Evolutionary conservation across 1,139 yeast species (phyloP), one percentile per base, ranked within the genome.

Genomic region (Spathaspora sp.): DNA sequence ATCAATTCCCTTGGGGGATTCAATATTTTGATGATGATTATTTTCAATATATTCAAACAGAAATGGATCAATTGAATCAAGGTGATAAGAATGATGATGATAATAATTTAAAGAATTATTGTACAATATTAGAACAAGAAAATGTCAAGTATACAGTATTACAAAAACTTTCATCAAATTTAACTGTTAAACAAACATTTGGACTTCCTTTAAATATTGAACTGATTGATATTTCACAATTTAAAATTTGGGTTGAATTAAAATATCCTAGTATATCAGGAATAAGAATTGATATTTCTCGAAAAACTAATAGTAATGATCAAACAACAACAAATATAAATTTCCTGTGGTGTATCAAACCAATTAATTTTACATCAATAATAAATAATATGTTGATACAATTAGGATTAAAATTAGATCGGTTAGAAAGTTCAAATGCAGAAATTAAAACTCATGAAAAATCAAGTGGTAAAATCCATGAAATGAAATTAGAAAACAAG

Each of bases 221-320:
- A 1, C 18, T 42, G 7, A 27, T 51, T 8, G 31, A 41, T 29
- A 50, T 53, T 3, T 45, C 43, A 2, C 46, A 49, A 4, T 61
- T 63, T 38, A 47, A 57, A 4, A 61, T 68, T 4, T 68, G 74
- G 74, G 50, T 69, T 7, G 69, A 68, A 45, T 52, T 64, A 13
- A 56, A 56, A 29, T 51, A 56, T 38, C 67, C 72, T 2, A 60
- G 68, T 8, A 51, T 70, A 1, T 64, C 68, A 2, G 76, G 76
- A 1, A 41, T 67, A 11, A 57, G 58, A 42, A 48, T 69, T 15
- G 51, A 53, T 25, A 47, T 65, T n/a, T 40, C 46, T 18, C 45
- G 48, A 16, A 36, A 15, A 11, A 42, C 47, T 15, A 49, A 40
- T 0, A 24, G 33, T 10, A 33, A 29, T 1, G 39, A 33, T 13